Conservation (phyloP, 2,329 filamentous ascomycete species). For the Colletotrichum orbiculare region DNA sequence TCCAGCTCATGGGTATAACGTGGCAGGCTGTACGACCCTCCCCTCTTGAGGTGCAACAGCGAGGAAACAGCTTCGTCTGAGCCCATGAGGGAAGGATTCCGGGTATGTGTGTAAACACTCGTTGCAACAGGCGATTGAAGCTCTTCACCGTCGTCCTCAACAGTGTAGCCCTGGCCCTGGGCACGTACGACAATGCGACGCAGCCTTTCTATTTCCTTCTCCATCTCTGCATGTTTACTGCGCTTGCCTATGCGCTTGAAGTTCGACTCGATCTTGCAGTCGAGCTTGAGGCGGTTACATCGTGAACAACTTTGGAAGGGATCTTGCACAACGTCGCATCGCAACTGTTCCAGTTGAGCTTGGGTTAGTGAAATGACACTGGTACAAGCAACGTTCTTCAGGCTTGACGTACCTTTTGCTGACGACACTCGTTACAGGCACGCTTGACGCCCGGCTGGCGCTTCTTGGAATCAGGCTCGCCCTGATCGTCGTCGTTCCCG, state of each 20-base stretch:
- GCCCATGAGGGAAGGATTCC: slow-evolving; percentile 73
- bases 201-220: slow-evolving; percentile 80
- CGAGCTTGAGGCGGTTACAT: slow-evolving; percentile 82
- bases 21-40: slow-evolving; percentile 69
- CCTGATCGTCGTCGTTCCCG: slow-evolving; percentile 67
- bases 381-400: neutral
- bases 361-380: slow-evolving; percentile 14
- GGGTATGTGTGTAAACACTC: slow-evolving; percentile 67
- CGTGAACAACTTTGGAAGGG: slow-evolving; percentile 82
- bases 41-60: slow-evolving; percentile 73
- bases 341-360: slow-evolving; percentile 63
- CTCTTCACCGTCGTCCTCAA: slow-evolving; percentile 67
- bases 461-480: slow-evolving; percentile 66
- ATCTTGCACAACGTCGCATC: slow-evolving; percentile 86
- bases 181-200: slow-evolving; percentile 71
- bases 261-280: slow-evolving; percentile 88
- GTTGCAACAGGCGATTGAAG: slow-evolving; percentile 70
- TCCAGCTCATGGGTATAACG: slow-evolving; percentile 72
- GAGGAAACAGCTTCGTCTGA: slow-evolving; percentile 77
- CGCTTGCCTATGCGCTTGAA: slow-evolving; percentile 88
- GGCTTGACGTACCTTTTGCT: slow-evolving; percentile 77
- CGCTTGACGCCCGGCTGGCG: slow-evolving; percentile 78
- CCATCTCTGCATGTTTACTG: slow-evolving; percentile 87
- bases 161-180: slow-evolving; percentile 66
- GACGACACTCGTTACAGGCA: slow-evolving; percentile 86